Percentiles rank a stretch among this genome's conserved stretches.
Conservation (phyloP, 75 land plant species). For the Chamaecyparis obtusa region DNA sequence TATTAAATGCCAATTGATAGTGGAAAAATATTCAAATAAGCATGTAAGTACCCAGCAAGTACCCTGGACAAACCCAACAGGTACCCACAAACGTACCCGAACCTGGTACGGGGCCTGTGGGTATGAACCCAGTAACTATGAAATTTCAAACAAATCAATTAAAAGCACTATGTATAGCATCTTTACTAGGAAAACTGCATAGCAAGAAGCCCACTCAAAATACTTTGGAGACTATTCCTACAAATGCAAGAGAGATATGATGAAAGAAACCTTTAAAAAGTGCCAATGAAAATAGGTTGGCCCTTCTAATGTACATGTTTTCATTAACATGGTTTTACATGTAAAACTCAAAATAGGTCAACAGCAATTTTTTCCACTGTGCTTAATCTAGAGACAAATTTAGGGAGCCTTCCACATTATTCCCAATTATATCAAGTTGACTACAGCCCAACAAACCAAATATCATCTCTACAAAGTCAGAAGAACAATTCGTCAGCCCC, state of each 20-base stretch:
- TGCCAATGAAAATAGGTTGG: neutral
- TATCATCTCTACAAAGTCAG: neutral
- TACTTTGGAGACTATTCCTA: neutral
- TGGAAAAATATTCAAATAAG: no score
- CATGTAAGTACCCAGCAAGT: no score
- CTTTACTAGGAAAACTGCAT: neutral
- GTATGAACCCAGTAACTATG: no score
- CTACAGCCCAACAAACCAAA: neutral
- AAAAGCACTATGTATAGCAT: neutral
- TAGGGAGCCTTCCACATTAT: neutral
- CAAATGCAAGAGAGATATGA: neutral
- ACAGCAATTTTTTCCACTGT: neutral
- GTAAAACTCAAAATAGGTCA: neutral
- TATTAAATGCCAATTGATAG: no score
- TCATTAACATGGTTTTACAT: neutral
- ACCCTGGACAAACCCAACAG: no score
- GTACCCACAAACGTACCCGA: no score
- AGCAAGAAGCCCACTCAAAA: constrained; percentile 4
- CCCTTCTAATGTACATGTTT: neutral
- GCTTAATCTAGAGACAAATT: neutral
- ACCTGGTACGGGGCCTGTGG: no score
- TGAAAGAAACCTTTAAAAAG: neutral
- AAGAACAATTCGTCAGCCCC: neutral
- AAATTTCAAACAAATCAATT: neutral
- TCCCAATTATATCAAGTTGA: neutral